Percentiles rank a stretch among this genome's conserved stretches.
phyloP scores from a whole-genome alignment of 2,329 filamentous ascomycete species.

The Epicoccum sorghinum region DNA sequence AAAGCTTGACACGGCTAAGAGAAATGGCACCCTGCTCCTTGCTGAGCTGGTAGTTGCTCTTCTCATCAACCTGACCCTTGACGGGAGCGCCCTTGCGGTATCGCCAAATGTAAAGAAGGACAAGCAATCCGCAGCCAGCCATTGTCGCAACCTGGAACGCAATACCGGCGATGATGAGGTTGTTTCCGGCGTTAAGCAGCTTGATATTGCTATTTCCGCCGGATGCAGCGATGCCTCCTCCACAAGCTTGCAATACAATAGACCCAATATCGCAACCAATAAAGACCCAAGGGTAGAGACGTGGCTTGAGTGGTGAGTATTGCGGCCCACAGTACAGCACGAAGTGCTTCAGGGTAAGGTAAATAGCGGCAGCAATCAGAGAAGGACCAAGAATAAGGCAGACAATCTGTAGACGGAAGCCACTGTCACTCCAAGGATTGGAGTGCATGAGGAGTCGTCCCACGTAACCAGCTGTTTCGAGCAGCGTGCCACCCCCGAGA shows the following conservation, averaged over 20 bases:
- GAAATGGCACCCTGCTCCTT: slow-evolving; percentile 26
- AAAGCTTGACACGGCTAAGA: slow-evolving; percentile 28
- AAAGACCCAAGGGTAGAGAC: slow-evolving; percentile 63
- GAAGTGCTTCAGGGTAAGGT: slow-evolving; percentile 56
- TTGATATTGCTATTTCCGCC: slow-evolving; percentile 34
- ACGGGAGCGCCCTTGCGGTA: slow-evolving; percentile 27
- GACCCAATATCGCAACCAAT: slow-evolving; percentile 62
- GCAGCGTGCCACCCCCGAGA: slow-evolving; percentile 48
- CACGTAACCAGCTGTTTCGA: slow-evolving; percentile 52
- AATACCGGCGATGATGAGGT: slow-evolving; percentile 63
- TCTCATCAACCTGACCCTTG: slow-evolving; percentile 21
- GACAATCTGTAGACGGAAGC: slow-evolving; percentile 53
- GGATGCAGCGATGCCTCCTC: slow-evolving; percentile 60
- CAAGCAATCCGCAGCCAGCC: slow-evolving; percentile 52
- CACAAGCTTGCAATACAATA: slow-evolving; percentile 61
- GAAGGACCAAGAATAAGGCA: slow-evolving; percentile 52
- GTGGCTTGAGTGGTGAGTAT: slow-evolving; percentile 47
- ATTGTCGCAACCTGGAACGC: slow-evolving; percentile 61
- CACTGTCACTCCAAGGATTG: slow-evolving; percentile 51
- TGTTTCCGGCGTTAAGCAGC: slow-evolving; percentile 52
- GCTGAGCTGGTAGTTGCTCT: slow-evolving; percentile 31
- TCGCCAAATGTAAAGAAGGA: slow-evolving; percentile 41
- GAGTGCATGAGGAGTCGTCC: slow-evolving; percentile 51
- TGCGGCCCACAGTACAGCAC: slow-evolving; percentile 52
- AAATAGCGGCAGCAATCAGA: slow-evolving; percentile 55